Base-by-base conservation (phyloP, 176 grass and related monocot genomes). In the Avena atlantica region DNA sequence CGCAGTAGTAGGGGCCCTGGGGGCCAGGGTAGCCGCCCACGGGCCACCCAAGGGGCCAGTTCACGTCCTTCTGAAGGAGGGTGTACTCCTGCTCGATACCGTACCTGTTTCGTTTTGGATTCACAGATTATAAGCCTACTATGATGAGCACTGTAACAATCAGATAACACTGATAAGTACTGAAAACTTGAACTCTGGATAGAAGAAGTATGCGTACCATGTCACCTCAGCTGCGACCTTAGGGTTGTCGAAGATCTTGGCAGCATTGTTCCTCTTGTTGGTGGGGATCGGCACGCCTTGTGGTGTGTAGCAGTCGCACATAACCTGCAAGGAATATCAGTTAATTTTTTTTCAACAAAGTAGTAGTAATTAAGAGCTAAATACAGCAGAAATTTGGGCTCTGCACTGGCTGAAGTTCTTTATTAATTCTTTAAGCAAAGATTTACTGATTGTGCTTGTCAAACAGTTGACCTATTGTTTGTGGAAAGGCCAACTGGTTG, bases 11-110 rank as follows among this genome's bases (percentile, higher is more conserved):
- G 23, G 93, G 96, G 45, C 96, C 96, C 96, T 98, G 95, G 65
- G 96, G 96, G 14, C 95, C 95, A 87, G 95, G 93, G 63, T 87
- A 98, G 59, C 95, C 95, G 82, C 95, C 95, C 74, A 98, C 75
- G 76, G 95, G 95, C 95, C 95, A 97, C 19, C 95, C 95, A 83
- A 97, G 85, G 64, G 95, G 95, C 95, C 95, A 97, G 75, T 59
- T 95, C 57, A 95, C 93, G 88, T 97, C 95, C 89, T 92, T 97
- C 84, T 93, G 93, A 53, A 97, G 95, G 60, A 97, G 95, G 20
- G 95, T 97, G 88, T 95, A 97, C 91, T 97, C 95, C 88, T 97
- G 95, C 91, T 97, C 95, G 72, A 97, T 91, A 55, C 95, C 95
- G 78, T 95, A 97, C 95, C 95, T 97, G 81, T 93, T 42, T 42